Conservation (phyloP, 441 rosid genomes). For the Pelargonium myrrhifolium region DNA sequence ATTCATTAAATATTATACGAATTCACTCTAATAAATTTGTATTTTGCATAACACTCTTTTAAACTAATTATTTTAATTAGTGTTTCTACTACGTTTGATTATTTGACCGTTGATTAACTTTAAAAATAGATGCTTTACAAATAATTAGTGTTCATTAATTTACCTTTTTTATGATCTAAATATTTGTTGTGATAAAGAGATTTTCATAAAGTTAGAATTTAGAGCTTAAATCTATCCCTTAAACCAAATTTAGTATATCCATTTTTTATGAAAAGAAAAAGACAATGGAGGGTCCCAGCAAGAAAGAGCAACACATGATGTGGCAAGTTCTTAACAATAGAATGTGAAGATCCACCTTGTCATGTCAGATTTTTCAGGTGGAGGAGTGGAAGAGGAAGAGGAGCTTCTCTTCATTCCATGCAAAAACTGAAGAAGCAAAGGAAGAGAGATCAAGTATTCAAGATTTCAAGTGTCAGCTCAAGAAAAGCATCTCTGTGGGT, state of each 20-base stretch:
- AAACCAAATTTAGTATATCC: neutral
- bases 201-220: neutral
- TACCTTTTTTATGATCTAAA: no score
- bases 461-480: neutral
- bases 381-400: neutral
- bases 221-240: neutral
- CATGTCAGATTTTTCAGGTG: neutral
- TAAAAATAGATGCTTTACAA: no score
- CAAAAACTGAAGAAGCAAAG: neutral
- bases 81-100: no score
- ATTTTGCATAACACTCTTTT: no score
- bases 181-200: no score
- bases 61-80: no score
- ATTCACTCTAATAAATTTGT: no score
- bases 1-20: no score
- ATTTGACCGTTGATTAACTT: no score
- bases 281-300: neutral
- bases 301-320: neutral
- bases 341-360: neutral
- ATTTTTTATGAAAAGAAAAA: neutral
- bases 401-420: conserved; percentile 3
- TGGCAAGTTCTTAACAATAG: neutral
- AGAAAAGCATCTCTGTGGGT: neutral
- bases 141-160: no score
- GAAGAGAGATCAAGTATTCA: no score